Evolutionary conservation across 139 green algal species (phyloP).

Genomic region (Chlorella sorokiniana): DNA sequence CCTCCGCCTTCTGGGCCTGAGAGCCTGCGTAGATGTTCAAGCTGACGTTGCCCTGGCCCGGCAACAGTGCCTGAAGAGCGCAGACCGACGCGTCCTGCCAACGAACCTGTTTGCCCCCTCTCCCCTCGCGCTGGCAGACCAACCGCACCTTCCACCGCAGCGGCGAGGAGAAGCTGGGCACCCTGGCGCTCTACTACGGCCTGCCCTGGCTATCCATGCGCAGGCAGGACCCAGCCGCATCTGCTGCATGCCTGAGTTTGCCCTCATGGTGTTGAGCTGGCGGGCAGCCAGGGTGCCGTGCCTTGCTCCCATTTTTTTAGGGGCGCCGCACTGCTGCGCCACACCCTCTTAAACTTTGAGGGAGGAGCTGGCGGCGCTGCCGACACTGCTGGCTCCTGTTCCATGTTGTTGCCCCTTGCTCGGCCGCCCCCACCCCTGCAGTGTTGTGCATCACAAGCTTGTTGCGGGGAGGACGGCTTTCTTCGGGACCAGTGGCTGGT

Average conservation of each 20-base stretch:
- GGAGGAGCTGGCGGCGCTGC: too few species aligned
- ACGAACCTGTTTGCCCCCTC: too few species aligned
- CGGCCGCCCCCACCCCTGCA: background rate
- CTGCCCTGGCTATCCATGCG: conserved; percentile 14
- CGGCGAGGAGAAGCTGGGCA: background rate
- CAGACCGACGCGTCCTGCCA: too few species aligned
- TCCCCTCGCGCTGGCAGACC: background rate
- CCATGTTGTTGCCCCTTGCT: background rate
- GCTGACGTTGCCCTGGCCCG: too few species aligned
- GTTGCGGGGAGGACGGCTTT: background rate
- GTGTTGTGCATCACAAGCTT: background rate
- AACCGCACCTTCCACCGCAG: background rate
- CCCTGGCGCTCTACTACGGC: background rate
- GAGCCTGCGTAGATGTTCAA: too few species aligned
- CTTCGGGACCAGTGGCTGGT: background rate
- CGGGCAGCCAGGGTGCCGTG: background rate
- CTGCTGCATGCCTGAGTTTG: background rate
- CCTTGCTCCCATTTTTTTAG: too few species aligned
- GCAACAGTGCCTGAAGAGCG: too few species aligned
- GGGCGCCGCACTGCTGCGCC: too few species aligned
- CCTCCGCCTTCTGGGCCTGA: too few species aligned
- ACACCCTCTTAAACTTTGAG: too few species aligned
- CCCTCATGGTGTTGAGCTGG: background rate
- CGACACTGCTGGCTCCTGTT: too few species aligned
- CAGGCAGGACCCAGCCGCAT: background rate